Evolutionary conservation across 371 early-diverging fungal species (phyloP), one percentile per base, ranked within the genome.

Genomic region (Enterocytospora artemiae): DNA sequence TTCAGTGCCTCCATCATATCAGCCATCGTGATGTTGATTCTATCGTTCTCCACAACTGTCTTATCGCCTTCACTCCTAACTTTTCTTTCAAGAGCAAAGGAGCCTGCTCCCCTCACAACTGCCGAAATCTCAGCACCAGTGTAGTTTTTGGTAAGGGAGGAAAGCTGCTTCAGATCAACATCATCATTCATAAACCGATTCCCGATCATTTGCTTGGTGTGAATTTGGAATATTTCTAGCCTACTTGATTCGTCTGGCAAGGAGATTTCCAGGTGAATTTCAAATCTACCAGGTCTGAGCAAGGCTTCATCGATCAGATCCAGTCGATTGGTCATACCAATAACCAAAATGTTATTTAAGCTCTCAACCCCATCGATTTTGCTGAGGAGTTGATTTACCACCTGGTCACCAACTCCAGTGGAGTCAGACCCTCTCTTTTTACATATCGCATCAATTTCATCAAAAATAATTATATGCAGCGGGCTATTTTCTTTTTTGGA

Each of bases 391-490:
- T 97, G 98, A 77, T 97, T 97, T 31, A 97, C 96, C 1, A 97
- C 88, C 1, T 93, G 90, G 76, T 97, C 98, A 20, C 94, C 94
- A 18, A 92, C 90, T 0, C 94, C 91, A 46, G 86, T 86, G 68
- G 88, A 88, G 71, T 87, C 86, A 59, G 84, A 87, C 39, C 96
- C 94, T 82, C 96, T 89, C 70, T 91, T 92, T 72, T 91, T 93
- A 82, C 96, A 96, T 58, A 97, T 94, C 18, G 98, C 96, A 80
- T 97, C 98, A 76, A 97, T 84, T 81, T 97, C 98, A 78, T 97
- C 98, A 79, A 96, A 94, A 54, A 97, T 96, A 70, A 97, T 93
- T 61, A 97, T 94, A 72, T 96, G 96, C 49, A 96, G 81, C 25
- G 84, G 82, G 51, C 88, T 87, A 34, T 91, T 89, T 51, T 93